phyloP scores from a whole-genome alignment of 768 basidiomycete species.

The Tephrocybe sp. region DNA sequence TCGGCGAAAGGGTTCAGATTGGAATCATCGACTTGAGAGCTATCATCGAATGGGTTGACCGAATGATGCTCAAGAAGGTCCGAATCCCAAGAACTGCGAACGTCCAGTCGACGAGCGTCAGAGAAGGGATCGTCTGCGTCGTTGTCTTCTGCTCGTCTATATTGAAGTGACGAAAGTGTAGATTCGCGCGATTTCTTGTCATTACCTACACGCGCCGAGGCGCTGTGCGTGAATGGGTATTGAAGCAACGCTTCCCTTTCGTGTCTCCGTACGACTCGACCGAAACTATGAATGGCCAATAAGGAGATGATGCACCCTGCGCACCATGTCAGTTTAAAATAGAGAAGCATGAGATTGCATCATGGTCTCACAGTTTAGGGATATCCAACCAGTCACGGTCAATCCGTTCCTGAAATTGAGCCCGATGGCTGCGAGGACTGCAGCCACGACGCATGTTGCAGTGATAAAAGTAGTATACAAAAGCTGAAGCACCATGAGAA shows the following conservation, averaged over 20 bases:
- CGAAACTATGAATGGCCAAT: slow-evolving; percentile 59
- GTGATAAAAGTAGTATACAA: slow-evolving; percentile 57
- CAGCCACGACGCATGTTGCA: slow-evolving; percentile 45
- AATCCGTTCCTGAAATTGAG: slow-evolving; percentile 46
- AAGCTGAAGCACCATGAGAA: slow-evolving; percentile 32
- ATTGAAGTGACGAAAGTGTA: slow-evolving; percentile 2
- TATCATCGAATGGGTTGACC: slow-evolving; percentile 11
- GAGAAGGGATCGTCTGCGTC: slow-evolving; percentile 33
- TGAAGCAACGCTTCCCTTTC: slow-evolving; percentile 57
- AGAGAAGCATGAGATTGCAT: not conserved
- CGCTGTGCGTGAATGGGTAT: slow-evolving; percentile 30
- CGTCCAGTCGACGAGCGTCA: slow-evolving; percentile 25
- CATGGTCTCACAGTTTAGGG: slow-evolving; percentile 47
- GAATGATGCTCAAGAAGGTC: not conserved
- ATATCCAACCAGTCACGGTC: slow-evolving; percentile 51
- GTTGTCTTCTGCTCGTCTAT: slow-evolving; percentile 6
- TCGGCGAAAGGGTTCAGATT: slow-evolving; percentile 17
- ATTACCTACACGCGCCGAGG: slow-evolving; percentile 5
- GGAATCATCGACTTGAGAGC: slow-evolving; percentile 8
- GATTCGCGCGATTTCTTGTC: slow-evolving; percentile 13
- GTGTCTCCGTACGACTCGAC: slow-evolving; percentile 59
- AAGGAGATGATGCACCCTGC: slow-evolving; percentile 58
- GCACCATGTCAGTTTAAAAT: not conserved
- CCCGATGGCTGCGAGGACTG: slow-evolving; percentile 50
- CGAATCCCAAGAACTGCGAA: slow-evolving; percentile 13